Conservation (phyloP, 495 filamentous ascomycete species). For the Patellaria atrata region DNA sequence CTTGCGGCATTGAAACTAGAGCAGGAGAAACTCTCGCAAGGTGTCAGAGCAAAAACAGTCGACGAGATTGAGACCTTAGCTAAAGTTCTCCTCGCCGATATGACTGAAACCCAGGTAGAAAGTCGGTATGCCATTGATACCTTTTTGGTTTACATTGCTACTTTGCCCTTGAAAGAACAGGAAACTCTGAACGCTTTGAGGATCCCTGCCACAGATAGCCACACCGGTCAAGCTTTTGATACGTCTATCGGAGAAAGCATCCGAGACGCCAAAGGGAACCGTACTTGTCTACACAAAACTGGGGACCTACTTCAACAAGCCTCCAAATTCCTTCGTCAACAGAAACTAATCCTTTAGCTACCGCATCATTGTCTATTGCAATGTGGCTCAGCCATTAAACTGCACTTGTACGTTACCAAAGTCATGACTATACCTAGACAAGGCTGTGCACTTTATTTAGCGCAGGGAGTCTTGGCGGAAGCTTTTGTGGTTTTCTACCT, state of each 20-base stretch:
- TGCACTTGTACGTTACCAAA: too few relatives aligned
- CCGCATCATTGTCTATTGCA: too few relatives aligned
- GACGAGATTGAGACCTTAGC: conserved; percentile 8
- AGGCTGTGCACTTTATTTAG: too few relatives aligned
- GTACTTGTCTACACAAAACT: conserved; percentile 12
- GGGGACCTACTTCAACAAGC: too few relatives aligned
- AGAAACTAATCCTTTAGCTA: too few relatives aligned
- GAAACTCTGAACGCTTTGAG: conserved; percentile 5
- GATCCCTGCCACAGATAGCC: conserved; percentile 10
- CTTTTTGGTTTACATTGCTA: conserved; percentile 11
- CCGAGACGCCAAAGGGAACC: conserved; percentile 10
- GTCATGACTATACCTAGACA: too few relatives aligned
- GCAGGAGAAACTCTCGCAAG: conserved; percentile 6
- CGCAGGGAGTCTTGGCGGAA: too few relatives aligned
- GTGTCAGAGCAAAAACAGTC: conserved; percentile 8
- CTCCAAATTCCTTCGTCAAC: too few relatives aligned
- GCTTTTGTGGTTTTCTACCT: too few relatives aligned
- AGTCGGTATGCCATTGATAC: conserved; percentile 13
- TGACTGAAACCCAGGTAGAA: conserved; percentile 1
- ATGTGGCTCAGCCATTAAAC: too few relatives aligned
- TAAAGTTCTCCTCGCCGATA: conserved; percentile 4
- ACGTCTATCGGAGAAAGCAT: conserved; percentile 12
- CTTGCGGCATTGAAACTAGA: conserved; percentile 5
- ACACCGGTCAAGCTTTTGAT: conserved; percentile 12
- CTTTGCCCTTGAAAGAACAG: conserved; percentile 9